phyloP scores from a whole-genome alignment of 768 basidiomycete genomes.

The Crepidotus variabilis region DNA sequence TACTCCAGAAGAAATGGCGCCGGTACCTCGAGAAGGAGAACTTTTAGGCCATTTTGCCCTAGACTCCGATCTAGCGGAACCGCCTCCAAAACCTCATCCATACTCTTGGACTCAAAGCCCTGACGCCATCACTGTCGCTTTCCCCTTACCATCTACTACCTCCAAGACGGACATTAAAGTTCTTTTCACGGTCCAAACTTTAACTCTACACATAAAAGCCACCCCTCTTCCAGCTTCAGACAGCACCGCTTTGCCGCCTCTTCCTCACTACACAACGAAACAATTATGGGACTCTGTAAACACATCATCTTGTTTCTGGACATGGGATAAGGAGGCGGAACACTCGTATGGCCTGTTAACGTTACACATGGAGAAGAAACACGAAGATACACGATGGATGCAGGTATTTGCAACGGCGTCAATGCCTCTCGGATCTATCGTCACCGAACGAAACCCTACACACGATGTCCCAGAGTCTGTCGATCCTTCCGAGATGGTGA shows the following conservation, averaged over 20 bases:
- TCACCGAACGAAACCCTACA: conserved; percentile 22
- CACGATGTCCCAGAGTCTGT: conserved; percentile 84
- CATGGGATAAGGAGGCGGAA: conserved; percentile 80
- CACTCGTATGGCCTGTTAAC: conserved; percentile 68
- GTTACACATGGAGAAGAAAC: conserved; percentile 82
- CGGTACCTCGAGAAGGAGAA: conserved; percentile 64
- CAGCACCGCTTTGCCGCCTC: conserved; percentile 23
- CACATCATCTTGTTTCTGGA: conserved; percentile 84
- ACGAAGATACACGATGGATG: conserved; percentile 82
- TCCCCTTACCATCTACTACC: conserved; percentile 76
- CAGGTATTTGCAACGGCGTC: conserved; percentile 67
- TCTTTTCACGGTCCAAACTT: conserved; percentile 55
- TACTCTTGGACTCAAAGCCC: conserved; percentile 93
- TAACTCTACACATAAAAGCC: conserved; percentile 59
- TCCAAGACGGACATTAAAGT: conserved; percentile 63
- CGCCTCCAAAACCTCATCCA: conserved; percentile 57
- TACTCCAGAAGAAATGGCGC: conserved; percentile 59
- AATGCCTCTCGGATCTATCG: conserved; percentile 10
- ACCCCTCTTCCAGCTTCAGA: conserved; percentile 17
- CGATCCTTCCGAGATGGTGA: conserved; percentile 76
- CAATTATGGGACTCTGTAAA: conserved; percentile 79
- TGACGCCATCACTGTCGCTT: conserved; percentile 78
- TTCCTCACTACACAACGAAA: conserved; percentile 60
- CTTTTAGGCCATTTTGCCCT: conserved; percentile 36
- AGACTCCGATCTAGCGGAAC: conserved; percentile 11